Evolutionary conservation across 495 filamentous ascomycete genomes (phyloP).

Genomic region (Penicillium cosmopolitanum): DNA sequence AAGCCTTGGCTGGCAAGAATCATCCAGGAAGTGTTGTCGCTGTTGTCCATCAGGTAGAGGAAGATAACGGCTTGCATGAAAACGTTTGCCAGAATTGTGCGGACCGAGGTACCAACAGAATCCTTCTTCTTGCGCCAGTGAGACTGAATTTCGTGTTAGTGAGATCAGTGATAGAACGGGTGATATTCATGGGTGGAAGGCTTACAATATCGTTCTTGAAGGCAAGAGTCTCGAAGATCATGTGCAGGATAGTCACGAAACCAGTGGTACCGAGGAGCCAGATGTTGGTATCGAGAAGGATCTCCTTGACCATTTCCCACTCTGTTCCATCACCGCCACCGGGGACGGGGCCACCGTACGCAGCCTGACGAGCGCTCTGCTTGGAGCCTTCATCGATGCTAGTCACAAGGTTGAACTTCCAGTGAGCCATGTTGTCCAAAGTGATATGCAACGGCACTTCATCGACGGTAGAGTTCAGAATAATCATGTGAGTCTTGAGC

Average conservation of each 20-base stretch:
- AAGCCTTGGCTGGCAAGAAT: constrained; percentile 92
- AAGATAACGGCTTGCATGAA: constrained; percentile 98
- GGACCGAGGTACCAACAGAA: constrained; percentile 91
- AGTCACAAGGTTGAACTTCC: constrained; percentile 87
- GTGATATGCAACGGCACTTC: constrained; percentile 82
- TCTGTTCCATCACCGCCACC: constrained; percentile 77
- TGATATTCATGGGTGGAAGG: neutral
- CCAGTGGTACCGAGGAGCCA: constrained; percentile 85
- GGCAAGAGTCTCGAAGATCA: constrained; percentile 92
- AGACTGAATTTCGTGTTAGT: constrained; percentile 40
- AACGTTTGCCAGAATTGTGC: constrained; percentile 95
- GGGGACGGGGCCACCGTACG: constrained; percentile 63
- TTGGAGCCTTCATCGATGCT: constrained; percentile 87
- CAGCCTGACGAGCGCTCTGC: constrained; percentile 72
- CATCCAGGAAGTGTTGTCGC: constrained; percentile 98
- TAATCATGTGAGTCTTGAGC: constrained; percentile 84
- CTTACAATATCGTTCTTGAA: constrained; percentile 93
- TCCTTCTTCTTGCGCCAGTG: constrained; percentile 99
- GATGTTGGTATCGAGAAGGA: constrained; percentile 91
- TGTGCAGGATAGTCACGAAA: constrained; percentile 85
- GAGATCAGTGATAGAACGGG: constrained; percentile 20
- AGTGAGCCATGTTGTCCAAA: constrained; percentile 79
- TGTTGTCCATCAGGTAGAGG: constrained; percentile 97
- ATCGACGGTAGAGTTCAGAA: constrained; percentile 90
- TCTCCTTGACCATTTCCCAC: constrained; percentile 94